phyloP scores from a whole-genome alignment of 2,329 filamentous ascomycete species.

The Cryphonectria radicalis region DNA sequence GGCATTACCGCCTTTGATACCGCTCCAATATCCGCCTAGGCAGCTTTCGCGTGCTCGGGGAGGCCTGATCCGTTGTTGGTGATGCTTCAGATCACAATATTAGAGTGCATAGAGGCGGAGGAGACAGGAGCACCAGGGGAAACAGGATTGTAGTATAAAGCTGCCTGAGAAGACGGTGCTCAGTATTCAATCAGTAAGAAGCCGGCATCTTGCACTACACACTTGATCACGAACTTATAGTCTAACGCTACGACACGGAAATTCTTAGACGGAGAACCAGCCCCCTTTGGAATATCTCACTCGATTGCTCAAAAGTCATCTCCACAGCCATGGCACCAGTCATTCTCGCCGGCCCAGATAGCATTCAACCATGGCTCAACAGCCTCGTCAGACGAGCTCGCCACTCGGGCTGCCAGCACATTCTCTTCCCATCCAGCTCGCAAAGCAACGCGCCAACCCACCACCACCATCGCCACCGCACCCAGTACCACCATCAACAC shows the following conservation, averaged over 20 bases:
- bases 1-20: slow-evolving; percentile 9
- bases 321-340: neutral
- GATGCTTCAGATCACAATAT: neutral
- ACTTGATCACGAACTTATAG: neutral
- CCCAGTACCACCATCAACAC: too few species aligned
- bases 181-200: neutral
- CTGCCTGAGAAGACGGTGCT: neutral
- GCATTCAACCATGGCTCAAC: slow-evolving; percentile 15
- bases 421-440: slow-evolving; percentile 5
- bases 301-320: too few species aligned
- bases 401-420: slow-evolving; percentile 6
- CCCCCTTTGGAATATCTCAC: too few species aligned
- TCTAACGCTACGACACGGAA: neutral
- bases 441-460: neutral
- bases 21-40: neutral
- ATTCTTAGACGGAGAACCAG: neutral
- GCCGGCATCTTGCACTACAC: neutral
- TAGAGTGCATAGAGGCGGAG: neutral
- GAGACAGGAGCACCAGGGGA: neutral
- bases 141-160: neutral
- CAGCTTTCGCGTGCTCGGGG: neutral
- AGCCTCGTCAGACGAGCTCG: slow-evolving; percentile 7
- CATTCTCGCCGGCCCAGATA: slow-evolving; percentile 10
- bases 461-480: neutral
- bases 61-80: neutral